A percentile compares a stretch with the other conserved stretches of the same genome.
Evolutionary conservation across 192 early-diverging fungal genomes (phyloP).

Genomic region (Paraglomus brasilianum): DNA sequence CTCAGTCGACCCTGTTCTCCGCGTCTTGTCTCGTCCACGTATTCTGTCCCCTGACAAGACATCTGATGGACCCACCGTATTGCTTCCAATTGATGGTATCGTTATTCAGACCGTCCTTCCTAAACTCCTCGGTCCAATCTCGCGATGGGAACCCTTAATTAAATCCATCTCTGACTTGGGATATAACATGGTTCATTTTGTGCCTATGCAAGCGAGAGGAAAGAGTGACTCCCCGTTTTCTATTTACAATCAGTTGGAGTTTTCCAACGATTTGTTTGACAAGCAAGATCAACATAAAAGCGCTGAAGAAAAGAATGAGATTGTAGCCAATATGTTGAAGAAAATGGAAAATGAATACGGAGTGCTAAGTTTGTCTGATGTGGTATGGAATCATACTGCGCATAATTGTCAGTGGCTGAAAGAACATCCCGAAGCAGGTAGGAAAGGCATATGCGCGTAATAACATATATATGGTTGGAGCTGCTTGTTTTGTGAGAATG

Average conservation of each 20-base stretch:
- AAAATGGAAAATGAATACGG: conserved; percentile 64
- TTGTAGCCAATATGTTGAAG: conserved; percentile 54
- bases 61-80: conserved; percentile 17
- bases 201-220: conserved; percentile 89
- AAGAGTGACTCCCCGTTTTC: conserved; percentile 97
- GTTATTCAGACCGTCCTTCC: conserved; percentile 90
- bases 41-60: conserved; percentile 22
- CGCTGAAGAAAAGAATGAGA: conserved; percentile 60
- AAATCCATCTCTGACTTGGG: conserved; percentile 68
- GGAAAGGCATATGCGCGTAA: background rate
- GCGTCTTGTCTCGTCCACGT: conserved; percentile 39
- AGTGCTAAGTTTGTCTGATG: conserved; percentile 82
- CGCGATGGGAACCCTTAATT: conserved; percentile 74
- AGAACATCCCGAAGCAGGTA: conserved; percentile 94
- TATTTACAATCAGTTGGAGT: conserved; percentile 90
- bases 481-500: background rate
- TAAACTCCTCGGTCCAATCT: conserved; percentile 91
- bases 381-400: conserved; percentile 99
- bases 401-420: conserved; percentile 90
- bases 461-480: background rate
- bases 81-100: conserved; percentile 85
- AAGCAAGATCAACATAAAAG: conserved; percentile 42
- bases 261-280: conserved; percentile 86
- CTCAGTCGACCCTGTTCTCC: conserved; percentile 86
- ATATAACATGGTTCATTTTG: conserved; percentile 99